phyloP scores from a whole-genome alignment of 1,284 basidiomycete species.

The Cryptococcus amylolentus region DNA sequence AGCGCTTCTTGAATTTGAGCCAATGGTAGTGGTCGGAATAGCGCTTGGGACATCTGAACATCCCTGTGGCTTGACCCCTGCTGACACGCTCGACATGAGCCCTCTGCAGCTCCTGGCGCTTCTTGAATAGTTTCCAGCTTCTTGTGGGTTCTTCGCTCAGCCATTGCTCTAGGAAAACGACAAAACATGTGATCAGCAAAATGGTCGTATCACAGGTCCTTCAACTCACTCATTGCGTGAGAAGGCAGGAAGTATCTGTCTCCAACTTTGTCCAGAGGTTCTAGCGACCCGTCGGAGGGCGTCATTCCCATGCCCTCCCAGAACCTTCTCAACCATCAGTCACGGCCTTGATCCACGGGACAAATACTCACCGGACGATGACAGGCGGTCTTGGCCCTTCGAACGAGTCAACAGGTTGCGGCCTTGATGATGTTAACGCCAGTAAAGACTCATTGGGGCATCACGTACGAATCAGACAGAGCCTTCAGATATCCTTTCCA shows the following conservation, averaged over 20 bases:
- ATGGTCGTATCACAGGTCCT: neutral
- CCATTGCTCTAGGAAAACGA: slow-evolving; percentile 17
- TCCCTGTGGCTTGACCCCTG: neutral
- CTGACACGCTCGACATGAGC: neutral
- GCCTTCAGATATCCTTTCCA: slow-evolving; percentile 36
- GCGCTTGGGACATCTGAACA: neutral
- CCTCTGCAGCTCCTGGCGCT: slow-evolving; percentile 17
- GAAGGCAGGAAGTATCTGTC: too few species aligned
- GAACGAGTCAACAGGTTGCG: slow-evolving; percentile 18
- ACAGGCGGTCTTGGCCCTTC: slow-evolving; percentile 12
- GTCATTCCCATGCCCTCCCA: neutral
- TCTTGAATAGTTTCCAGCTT: slow-evolving; percentile 2
- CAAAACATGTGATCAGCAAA: neutral
- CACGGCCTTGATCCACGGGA: neutral
- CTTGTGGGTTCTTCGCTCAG: slow-evolving; percentile 10
- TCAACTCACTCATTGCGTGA: neutral
- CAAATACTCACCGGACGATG: slow-evolving; percentile 14
- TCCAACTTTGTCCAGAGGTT: too few species aligned
- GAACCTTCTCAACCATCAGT: neutral
- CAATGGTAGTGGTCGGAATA: neutral
- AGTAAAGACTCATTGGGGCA: neutral
- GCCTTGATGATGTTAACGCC: slow-evolving; percentile 6
- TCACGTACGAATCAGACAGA: slow-evolving; percentile 27
- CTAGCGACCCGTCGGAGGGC: too few species aligned
- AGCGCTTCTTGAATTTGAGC: neutral